Evolutionary conservation across 2,329 filamentous ascomycete species (phyloP), one percentile per base, ranked within the genome.

Genomic region (Alternaria rosae): DNA sequence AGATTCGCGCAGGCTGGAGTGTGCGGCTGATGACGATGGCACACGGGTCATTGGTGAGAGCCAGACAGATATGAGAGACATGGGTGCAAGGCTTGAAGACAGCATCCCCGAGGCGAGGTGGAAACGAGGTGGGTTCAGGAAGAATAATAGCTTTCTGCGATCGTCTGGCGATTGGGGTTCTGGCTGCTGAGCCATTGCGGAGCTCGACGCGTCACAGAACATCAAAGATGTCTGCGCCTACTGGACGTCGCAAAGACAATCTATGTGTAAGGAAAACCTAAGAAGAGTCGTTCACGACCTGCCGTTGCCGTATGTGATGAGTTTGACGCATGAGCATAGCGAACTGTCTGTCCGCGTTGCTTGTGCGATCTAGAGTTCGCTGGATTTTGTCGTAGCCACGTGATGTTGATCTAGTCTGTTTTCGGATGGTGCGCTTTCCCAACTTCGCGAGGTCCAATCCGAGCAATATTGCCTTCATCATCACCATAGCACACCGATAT

Each of bases 181-280:
- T n/a, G 32, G 32, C 32, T 35, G 32, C 32, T n/a, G 32, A n/a
- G 15, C 32, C 0, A 0, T 35, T 3, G 32, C 32, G 32, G 32
- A 35, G 32, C 7, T 35, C n/a, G 32, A 35, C 32, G 15, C 32
- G 32, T 35, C 32, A 7, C 13, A n/a, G 32, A n/a, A 2, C 13
- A n/a, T 4, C 6, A 13, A 7, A 32, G 3, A 12, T 4, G 15
- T 15, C 13, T 35, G 13, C 13, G 7, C 32, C 32, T 38, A 8
- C 32, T 38, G 10, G 8, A 5, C 8, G 15, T 1, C 7, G n/a
- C 5, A 1, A 15, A 15, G 32, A 4, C 0, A 15, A 1, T 0
- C n/a, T 8, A 38, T 38, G 32, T 0, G 10, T 38, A 15, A 38
- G 0, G 32, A 1, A 38, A 5, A n/a, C 9, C 15, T 1, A 38